Conservation (phyloP, 176 grass and related monocot species). For the Tuctoria greenei region DNA sequence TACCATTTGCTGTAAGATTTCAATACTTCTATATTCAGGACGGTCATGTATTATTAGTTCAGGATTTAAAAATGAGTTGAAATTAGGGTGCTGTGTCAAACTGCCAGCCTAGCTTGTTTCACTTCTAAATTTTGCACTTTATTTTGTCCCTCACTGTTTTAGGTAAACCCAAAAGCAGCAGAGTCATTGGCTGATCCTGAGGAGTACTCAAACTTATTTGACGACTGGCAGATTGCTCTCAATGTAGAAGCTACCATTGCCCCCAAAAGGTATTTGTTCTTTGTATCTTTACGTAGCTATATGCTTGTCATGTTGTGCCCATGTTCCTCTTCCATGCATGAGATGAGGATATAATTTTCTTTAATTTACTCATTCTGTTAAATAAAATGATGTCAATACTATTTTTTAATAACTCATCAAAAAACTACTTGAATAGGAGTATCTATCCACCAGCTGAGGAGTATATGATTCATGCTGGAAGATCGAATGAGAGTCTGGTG, state of each 20-base stretch:
- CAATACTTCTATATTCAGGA: neutral
- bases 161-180: slow-evolving; percentile 92
- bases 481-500: slow-evolving; percentile 64
- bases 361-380: slow-evolving; percentile 11
- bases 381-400: slow-evolving; percentile 3
- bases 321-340: slow-evolving; percentile 17
- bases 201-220: slow-evolving; percentile 89
- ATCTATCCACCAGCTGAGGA: slow-evolving; percentile 76
- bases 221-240: slow-evolving; percentile 97
- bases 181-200: slow-evolving; percentile 90
- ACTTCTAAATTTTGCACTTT: neutral
- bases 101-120: slow-evolving; percentile 7
- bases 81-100: slow-evolving; percentile 1
- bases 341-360: neutral
- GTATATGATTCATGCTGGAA: slow-evolving; percentile 66
- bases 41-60: neutral
- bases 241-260: slow-evolving; percentile 67
- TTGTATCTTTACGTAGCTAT: slow-evolving; percentile 14
- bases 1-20: neutral
- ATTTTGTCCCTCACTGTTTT: slow-evolving; percentile 6
- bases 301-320: slow-evolving; percentile 2
- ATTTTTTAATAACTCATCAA: neutral
- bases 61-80: neutral
- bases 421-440: slow-evolving; percentile 46
- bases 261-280: slow-evolving; percentile 51